phyloP scores from a whole-genome alignment of 176 grass and related monocot species.

The Luzula sylvatica region DNA sequence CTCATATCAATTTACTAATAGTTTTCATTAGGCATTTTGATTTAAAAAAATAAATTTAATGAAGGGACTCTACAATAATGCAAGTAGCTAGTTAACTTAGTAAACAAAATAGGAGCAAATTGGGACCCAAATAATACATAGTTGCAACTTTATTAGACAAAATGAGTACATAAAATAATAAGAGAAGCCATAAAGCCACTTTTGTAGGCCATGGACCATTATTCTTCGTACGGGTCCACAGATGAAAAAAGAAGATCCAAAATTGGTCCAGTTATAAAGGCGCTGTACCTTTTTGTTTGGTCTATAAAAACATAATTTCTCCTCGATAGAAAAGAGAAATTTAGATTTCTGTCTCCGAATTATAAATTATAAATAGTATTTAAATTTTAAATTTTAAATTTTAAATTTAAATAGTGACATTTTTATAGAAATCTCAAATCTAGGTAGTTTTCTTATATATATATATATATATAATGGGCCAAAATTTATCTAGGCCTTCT shows the following conservation, averaged over 20 bases:
- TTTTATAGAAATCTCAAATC: no score
- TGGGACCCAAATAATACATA: not conserved
- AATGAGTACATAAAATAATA: not conserved
- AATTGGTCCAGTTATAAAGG: constrained; percentile 1
- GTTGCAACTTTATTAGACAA: constrained; percentile 2
- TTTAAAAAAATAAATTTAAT: not conserved
- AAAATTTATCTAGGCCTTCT: no score
- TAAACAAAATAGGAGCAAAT: not conserved
- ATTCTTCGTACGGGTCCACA: not conserved
- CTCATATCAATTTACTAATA: not conserved
- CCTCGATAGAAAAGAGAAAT: constrained; percentile 9
- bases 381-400: no score
- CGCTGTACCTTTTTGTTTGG: constrained; percentile 9
- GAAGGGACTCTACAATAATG: no score
- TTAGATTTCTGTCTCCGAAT: no score
- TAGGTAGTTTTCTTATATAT: no score
- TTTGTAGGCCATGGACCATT: constrained; percentile 2
- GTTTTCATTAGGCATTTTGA: not conserved
- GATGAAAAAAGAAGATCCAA: constrained; percentile 1
- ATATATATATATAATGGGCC: no score
- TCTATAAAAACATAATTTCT: constrained; percentile 11
- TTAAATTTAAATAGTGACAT: no score
- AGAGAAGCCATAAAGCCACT: constrained; percentile 4
- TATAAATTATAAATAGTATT: no score
- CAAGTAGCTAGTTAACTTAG: no score